phyloP scores from a whole-genome alignment of 495 filamentous ascomycete genomes.

The Neurospora sp. region DNA sequence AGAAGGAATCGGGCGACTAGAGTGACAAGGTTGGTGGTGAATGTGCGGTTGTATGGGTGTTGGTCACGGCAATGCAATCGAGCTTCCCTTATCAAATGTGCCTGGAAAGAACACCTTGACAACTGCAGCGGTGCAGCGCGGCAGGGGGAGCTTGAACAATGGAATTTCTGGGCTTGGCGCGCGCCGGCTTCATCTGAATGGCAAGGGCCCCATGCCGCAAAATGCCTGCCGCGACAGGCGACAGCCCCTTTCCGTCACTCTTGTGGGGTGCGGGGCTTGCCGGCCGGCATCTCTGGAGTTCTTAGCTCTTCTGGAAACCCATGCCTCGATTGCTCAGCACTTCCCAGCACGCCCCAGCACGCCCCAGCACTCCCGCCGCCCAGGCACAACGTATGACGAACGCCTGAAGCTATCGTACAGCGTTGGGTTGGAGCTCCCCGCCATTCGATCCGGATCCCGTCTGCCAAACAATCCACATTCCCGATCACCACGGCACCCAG shows the following conservation, averaged over 20 bases:
- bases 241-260: background rate
- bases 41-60: background rate
- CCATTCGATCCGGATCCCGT: background rate
- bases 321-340: background rate
- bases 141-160: background rate
- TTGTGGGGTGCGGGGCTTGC: background rate
- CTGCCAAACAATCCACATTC: background rate
- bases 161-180: conserved; percentile 14
- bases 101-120: conserved; percentile 29
- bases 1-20: background rate
- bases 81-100: background rate
- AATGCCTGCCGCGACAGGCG: background rate
- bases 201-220: background rate
- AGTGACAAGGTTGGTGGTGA: background rate
- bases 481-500: background rate
- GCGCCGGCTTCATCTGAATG: background rate
- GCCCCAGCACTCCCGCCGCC: conserved; percentile 1
- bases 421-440: background rate
- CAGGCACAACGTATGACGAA: conserved; percentile 22
- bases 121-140: conserved; percentile 3
- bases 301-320: background rate
- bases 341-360: background rate
- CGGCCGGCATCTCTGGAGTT: background rate
- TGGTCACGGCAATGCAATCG: background rate
- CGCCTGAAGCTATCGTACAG: conserved; percentile 1